A percentile compares a stretch with the other conserved stretches of the same genome.
Evolutionary conservation across 441 rosid species (phyloP).

Genomic region (Gossypium davidsonii): DNA sequence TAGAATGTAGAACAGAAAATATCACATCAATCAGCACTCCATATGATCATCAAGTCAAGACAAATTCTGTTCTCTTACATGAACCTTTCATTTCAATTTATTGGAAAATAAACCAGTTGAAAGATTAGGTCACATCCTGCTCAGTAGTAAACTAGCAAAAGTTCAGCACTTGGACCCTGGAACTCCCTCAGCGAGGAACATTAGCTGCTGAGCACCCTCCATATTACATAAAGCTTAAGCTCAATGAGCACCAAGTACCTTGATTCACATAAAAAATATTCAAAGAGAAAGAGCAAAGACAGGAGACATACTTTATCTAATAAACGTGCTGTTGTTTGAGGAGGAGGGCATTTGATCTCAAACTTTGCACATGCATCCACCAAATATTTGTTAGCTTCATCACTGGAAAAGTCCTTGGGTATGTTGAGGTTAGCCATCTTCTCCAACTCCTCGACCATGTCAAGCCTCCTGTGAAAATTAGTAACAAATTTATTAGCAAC

Average conservation of each 20-base stretch:
- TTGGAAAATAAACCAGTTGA: neutral
- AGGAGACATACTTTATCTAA: slow-evolving; percentile 52
- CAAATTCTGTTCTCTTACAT: neutral
- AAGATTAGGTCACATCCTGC: neutral
- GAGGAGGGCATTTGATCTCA: slow-evolving; percentile 79
- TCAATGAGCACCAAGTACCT: neutral
- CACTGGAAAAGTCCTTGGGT: slow-evolving; percentile 68
- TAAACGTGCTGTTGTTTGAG: slow-evolving; percentile 72
- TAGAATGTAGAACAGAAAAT: neutral
- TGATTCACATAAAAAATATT: neutral
- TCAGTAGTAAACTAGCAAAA: neutral
- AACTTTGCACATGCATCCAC: slow-evolving; percentile 53
- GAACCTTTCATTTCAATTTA: neutral
- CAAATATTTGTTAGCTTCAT: slow-evolving; percentile 61
- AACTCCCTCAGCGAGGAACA: neutral
- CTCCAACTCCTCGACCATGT: slow-evolving; percentile 76
- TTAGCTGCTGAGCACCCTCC: neutral
- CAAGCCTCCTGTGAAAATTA: slow-evolving; percentile 52
- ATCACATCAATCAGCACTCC: neutral
- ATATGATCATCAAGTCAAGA: neutral
- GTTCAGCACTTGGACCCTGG: neutral
- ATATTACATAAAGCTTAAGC: neutral
- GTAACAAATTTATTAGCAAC: slow-evolving; percentile 3
- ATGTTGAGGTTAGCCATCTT: slow-evolving; percentile 63
- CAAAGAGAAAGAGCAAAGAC: neutral